Evolutionary conservation across 805 yeast species (phyloP), one percentile per base, ranked within the genome.

Genomic region (Candida tibetensis): DNA sequence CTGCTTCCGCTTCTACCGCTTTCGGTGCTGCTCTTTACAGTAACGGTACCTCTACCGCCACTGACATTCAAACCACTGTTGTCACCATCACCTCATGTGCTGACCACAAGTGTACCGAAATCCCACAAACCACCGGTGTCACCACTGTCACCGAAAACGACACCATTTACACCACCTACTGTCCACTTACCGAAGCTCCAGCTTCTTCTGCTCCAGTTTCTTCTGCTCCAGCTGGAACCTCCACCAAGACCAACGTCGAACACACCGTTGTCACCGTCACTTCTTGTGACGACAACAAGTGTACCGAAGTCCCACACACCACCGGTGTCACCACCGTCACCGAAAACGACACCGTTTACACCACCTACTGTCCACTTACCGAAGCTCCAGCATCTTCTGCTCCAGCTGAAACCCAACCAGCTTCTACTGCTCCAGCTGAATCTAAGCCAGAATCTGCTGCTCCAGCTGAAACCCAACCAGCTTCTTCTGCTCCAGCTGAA

Each of bases 261-360:
- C 59, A 66, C 37, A 57, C 62, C 21, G 42, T 58, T 33, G 42
- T 61, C 34, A 62, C 66, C 44, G 51, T 59, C 40, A 60, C 69
- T 37, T 53, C 64, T 33, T 65, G 71, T 47, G 45, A 57, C 15
- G 55, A 56, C 42, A 39, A 58, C 54, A 47, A 37, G 30, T 64
- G 72, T 41, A 15, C 37, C 9, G 32, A 27, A n/a, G 44, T 42
- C 17, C 43, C 55, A 33, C 37, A 30, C 14, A 60, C 66, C 47
- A 62, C 69, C 34, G 66, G 66, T 53, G 40, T 61, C 29, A 62
- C 69, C 52, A 61, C 67, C 32, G 57, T 62, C 44, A 62, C 65
- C 41, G 57, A 53, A 34, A 44, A 49, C 37, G 51, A 48, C 30
- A 57, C 65, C 33, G 45, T 46, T 28, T 60, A 57, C 58, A 58